Conservation (phyloP, 2,329 filamentous ascomycete species). For the Scortechinia acanthostroma region DNA sequence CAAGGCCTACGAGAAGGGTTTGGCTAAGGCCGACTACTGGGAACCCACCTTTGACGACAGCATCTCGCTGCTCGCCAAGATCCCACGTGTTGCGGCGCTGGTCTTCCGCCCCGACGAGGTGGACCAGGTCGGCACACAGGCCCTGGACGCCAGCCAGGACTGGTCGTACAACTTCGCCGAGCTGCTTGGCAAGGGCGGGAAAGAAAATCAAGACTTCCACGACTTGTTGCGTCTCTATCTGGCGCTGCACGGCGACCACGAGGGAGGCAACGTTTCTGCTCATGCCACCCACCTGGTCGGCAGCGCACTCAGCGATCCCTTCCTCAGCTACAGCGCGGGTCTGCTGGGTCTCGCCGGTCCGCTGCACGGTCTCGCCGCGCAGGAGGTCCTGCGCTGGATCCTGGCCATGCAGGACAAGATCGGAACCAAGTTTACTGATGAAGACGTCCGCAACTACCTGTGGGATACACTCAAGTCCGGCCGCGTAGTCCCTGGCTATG, state of each 20-base stretch:
- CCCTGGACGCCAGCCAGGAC: slow-evolving; percentile 40
- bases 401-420: slow-evolving; percentile 66
- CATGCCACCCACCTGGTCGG: slow-evolving; percentile 70
- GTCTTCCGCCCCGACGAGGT: slow-evolving; percentile 57
- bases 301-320: slow-evolving; percentile 66
- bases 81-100: slow-evolving; percentile 68
- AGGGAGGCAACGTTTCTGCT: slow-evolving; percentile 71
- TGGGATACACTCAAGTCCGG: slow-evolving; percentile 67
- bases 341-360: slow-evolving; percentile 69
- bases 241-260: slow-evolving; percentile 70
- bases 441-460: slow-evolving; percentile 62
- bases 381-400: slow-evolving; percentile 72
- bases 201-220: slow-evolving; percentile 65
- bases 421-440: slow-evolving; percentile 52
- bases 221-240: slow-evolving; percentile 68
- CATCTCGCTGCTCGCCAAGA: slow-evolving; percentile 67
- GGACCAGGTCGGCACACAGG: slow-evolving; percentile 29
- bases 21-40: slow-evolving; percentile 74
- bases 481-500: slow-evolving; percentile 67
- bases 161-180: slow-evolving; percentile 75
- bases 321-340: slow-evolving; percentile 68
- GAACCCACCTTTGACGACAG: slow-evolving; percentile 70
- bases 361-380: slow-evolving; percentile 65
- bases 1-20: slow-evolving; percentile 65
- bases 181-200: slow-evolving; percentile 62